A percentile compares a stretch with the other conserved stretches of the same genome.
Evolutionary conservation across 2,329 filamentous ascomycete species (phyloP).

Genomic region (Berkeleyomyces basicola): DNA sequence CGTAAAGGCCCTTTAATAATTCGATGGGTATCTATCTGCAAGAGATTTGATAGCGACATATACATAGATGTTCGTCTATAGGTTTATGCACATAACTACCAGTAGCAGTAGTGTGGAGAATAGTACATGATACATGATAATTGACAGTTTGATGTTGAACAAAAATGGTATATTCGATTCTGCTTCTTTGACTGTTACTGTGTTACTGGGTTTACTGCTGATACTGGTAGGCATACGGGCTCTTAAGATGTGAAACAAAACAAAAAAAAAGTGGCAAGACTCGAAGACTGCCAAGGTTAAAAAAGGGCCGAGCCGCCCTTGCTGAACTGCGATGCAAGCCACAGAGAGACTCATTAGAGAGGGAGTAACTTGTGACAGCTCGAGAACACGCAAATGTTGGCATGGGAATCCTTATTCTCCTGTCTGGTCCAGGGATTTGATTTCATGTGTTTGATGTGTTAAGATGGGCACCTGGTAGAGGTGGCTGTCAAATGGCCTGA

Average conservation of each 20-base stretch:
- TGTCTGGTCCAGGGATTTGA: constrained; percentile 13
- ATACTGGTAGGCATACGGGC: constrained; percentile 3
- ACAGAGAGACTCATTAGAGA: neutral
- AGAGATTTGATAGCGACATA: neutral
- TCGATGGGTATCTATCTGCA: too few species aligned
- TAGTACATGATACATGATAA: neutral
- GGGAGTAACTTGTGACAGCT: neutral
- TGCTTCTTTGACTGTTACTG: constrained; percentile 8
- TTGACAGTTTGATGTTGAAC: neutral
- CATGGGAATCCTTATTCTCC: constrained; percentile 2
- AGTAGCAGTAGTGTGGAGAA: neutral
- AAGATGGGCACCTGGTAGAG: neutral
- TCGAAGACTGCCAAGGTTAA: neutral
- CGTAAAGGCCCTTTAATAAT: constrained; percentile 34
- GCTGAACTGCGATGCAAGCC: neutral
- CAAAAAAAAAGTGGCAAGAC: neutral
- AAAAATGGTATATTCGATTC: neutral
- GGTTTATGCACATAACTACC: neutral
- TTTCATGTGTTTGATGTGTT: neutral
- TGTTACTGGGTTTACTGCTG: neutral
- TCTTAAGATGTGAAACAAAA: constrained; percentile 1
- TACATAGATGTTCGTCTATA: neutral
- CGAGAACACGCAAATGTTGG: neutral
- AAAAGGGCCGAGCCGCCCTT: neutral
- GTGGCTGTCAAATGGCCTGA: neutral